phyloP scores from a whole-genome alignment of 73 alveolate genomes.

The Paraurostyla sp. region DNA sequence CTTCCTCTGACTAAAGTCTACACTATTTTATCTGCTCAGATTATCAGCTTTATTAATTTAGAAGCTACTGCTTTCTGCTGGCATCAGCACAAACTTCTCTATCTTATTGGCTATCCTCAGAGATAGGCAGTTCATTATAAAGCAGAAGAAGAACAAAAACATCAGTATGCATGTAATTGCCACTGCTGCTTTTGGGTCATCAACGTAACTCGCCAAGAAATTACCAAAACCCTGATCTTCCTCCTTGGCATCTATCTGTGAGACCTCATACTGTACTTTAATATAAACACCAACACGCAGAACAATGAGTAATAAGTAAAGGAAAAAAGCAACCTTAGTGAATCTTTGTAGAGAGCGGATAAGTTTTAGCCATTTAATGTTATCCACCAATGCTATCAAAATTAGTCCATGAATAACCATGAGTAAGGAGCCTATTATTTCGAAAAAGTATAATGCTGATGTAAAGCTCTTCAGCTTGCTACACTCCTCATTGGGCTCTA shows the following conservation, averaged over 20 bases:
- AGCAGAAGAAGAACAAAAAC: neutral
- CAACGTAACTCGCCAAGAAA: constrained; percentile 25
- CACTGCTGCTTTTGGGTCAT: constrained; percentile 1
- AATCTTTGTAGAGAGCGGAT: neutral
- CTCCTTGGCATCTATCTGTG: neutral
- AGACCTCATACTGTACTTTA: neutral
- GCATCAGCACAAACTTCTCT: neutral
- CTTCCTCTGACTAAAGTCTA: too few species aligned
- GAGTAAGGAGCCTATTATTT: constrained; percentile 22
- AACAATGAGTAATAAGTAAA: neutral
- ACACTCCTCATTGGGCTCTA: neutral
- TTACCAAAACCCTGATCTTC: constrained; percentile 24
- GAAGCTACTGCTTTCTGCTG: neutral
- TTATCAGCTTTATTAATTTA: neutral
- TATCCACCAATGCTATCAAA: neutral
- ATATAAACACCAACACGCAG: neutral
- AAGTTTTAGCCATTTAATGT: neutral
- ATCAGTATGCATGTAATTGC: neutral
- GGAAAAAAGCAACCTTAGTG: constrained; percentile 6
- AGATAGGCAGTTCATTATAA: constrained; percentile 11
- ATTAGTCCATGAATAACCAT: neutral
- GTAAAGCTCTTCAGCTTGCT: neutral
- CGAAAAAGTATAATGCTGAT: neutral
- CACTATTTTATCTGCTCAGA: too few species aligned
- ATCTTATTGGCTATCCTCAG: neutral